Evolutionary conservation across 305 asterid species (phyloP).

Genomic region (Fraxinus paxiana): DNA sequence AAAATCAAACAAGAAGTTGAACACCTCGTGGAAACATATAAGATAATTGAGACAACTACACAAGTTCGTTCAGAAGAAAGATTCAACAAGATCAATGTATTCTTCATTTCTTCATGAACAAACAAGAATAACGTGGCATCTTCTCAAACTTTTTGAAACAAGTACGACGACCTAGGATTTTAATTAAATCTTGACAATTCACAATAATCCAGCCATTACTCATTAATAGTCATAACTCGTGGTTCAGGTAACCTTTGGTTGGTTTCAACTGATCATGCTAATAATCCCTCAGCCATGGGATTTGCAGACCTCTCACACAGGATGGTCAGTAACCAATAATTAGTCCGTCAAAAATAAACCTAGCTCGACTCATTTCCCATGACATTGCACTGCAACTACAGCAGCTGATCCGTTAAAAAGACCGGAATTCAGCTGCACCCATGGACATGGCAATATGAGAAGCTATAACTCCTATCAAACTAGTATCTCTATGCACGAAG

Average conservation of each 20-base stretch:
- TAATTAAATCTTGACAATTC: not conserved
- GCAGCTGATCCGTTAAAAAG: constrained; percentile 46
- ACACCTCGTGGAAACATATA: not conserved
- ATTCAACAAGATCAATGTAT: not conserved
- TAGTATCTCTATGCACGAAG: constrained; percentile 35
- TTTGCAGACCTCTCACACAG: constrained; percentile 5
- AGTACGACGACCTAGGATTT: not conserved
- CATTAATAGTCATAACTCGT: not conserved
- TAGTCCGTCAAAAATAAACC: not conserved
- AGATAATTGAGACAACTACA: not conserved
- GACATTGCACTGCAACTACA: constrained; percentile 35
- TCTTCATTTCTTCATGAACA: not conserved
- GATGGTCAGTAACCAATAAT: not conserved
- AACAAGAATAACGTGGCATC: not conserved
- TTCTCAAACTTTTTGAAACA: not conserved
- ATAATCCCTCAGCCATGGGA: not conserved
- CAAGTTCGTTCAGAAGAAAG: not conserved
- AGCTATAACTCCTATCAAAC: constrained; percentile 25
- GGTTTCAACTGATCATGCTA: not conserved
- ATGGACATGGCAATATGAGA: constrained; percentile 20
- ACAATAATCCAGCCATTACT: not conserved
- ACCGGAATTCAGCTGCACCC: constrained; percentile 58
- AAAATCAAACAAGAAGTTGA: too few species aligned
- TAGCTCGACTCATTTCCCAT: constrained; percentile 4
- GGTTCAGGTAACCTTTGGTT: not conserved